A percentile compares a stretch with the other conserved stretches of the same genome.
phyloP scores from a whole-genome alignment of 495 filamentous ascomycete genomes.

The Penicillium bovifimosum region DNA sequence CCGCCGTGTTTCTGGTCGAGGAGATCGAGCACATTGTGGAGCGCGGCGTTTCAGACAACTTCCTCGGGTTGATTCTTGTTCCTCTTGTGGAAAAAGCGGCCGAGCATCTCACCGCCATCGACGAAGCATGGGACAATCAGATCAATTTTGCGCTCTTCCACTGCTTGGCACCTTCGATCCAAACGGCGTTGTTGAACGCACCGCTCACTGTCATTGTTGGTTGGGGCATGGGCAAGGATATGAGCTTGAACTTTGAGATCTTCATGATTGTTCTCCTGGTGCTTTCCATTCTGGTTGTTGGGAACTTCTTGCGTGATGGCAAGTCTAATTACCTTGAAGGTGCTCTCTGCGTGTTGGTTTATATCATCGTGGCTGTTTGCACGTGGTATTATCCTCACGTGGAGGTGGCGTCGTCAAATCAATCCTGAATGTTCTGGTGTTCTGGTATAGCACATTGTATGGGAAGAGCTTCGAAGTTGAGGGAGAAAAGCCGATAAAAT shows the following conservation, averaged over 20 bases:
- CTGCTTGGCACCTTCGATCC: slow-evolving; percentile 80
- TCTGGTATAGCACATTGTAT: no score
- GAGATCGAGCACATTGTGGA: slow-evolving; percentile 74
- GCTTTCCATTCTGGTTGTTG: slow-evolving; percentile 78
- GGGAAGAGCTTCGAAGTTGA: no score
- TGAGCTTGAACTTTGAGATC: slow-evolving; percentile 81
- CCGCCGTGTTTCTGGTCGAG: slow-evolving; percentile 75
- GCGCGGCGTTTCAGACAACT: slow-evolving; percentile 64
- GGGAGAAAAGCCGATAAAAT: no score
- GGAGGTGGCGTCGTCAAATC: slow-evolving; percentile 22
- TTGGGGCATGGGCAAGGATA: slow-evolving; percentile 66
- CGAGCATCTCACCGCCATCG: slow-evolving; percentile 83
- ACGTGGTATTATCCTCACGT: slow-evolving; percentile 48
- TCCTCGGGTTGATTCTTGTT: slow-evolving; percentile 66
- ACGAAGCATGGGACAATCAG: slow-evolving; percentile 72
- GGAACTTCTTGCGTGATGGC: slow-evolving; percentile 73
- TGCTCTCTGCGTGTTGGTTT: slow-evolving; percentile 60
- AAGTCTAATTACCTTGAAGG: slow-evolving; percentile 81
- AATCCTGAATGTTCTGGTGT: background rate
- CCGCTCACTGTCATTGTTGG: slow-evolving; percentile 79
- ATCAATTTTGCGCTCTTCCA: slow-evolving; percentile 86
- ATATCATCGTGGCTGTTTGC: slow-evolving; percentile 50
- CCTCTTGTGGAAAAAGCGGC: slow-evolving; percentile 89
- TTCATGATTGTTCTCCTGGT: slow-evolving; percentile 89
- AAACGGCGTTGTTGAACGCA: slow-evolving; percentile 85